Percentiles rank a stretch among this genome's conserved stretches.
Evolutionary conservation across 768 basidiomycete species (phyloP).

Genomic region (Suillus bovinus): DNA sequence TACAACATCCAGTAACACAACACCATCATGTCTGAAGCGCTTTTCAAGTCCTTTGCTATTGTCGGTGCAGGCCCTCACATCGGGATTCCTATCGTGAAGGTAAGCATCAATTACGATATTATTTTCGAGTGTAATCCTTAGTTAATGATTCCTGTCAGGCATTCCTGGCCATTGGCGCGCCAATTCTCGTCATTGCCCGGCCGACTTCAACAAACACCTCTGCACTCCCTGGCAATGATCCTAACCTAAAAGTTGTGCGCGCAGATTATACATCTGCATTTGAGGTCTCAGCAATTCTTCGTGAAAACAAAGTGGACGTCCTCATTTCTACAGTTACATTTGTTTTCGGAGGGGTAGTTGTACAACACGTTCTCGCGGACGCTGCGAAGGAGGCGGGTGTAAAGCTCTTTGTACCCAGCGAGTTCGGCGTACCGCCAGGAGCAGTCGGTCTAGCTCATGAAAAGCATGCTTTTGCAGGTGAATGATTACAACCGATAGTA

Average conservation of each 20-base stretch:
- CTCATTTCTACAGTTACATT: conserved; percentile 8
- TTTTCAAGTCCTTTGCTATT: conserved; percentile 13
- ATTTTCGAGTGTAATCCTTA: not conserved
- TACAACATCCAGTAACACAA: not conserved
- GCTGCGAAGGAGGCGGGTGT: conserved; percentile 26
- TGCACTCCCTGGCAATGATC: not conserved
- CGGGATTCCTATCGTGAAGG: conserved; percentile 15
- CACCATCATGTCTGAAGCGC: conserved; percentile 9
- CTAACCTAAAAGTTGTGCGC: not conserved
- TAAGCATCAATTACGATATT: not conserved
- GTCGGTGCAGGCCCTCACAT: conserved; percentile 10
- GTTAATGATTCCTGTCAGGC: not conserved
- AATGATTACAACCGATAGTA: not conserved
- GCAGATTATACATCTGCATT: conserved; percentile 3
- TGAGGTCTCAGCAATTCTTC: conserved; percentile 5
- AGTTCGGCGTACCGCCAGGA: conserved; percentile 24
- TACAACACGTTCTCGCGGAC: conserved; percentile 18
- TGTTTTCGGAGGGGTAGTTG: conserved; percentile 1
- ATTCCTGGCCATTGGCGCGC: conserved; percentile 9
- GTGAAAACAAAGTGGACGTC: conserved; percentile 8
- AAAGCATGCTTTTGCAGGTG: conserved; percentile 7
- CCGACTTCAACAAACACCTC: conserved; percentile 7
- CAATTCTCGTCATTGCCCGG: conserved; percentile 10
- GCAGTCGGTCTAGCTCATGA: not conserved
- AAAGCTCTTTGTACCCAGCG: conserved; percentile 31